Conservation (phyloP, 2,329 filamentous ascomycete genomes). For the Scedosporium aurantiacum region DNA sequence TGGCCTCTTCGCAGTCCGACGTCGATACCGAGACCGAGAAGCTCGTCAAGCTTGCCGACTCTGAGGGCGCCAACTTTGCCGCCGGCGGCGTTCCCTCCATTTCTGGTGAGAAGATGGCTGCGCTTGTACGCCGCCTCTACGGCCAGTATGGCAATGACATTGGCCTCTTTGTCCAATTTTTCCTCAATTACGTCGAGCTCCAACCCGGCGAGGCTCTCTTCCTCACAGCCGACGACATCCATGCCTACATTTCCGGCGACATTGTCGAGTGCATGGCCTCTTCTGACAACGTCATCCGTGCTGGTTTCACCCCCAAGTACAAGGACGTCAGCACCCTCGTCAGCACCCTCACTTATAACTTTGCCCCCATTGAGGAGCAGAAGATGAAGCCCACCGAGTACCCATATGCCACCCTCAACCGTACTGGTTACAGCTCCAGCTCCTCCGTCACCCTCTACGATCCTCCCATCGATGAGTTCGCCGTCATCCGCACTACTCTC, state of each 20-base stretch:
- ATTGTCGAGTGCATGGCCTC: slow-evolving; percentile 99
- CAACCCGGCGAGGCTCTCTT: slow-evolving; percentile 89
- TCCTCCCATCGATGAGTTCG: slow-evolving; percentile 93
- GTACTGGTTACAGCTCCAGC: slow-evolving; percentile 65
- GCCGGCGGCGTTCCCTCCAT: slow-evolving; percentile 59
- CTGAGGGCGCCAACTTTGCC: slow-evolving; percentile 63
- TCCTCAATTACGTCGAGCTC: slow-evolving; percentile 89
- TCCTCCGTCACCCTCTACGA: slow-evolving; percentile 73
- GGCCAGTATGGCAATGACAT: slow-evolving; percentile 81
- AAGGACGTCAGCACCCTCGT: slow-evolving; percentile 88
- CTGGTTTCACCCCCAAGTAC: slow-evolving; percentile 96
- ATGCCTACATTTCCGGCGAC: slow-evolving; percentile 86
- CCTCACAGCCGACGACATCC: slow-evolving; percentile 90
- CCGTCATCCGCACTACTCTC: slow-evolving; percentile 71
- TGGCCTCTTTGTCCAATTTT: slow-evolving; percentile 90
- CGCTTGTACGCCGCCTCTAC: slow-evolving; percentile 68
- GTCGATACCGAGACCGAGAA: slow-evolving; percentile 45
- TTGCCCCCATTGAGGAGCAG: slow-evolving; percentile 87
- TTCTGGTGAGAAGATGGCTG: slow-evolving; percentile 57
- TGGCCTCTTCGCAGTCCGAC: slow-evolving; percentile 61
- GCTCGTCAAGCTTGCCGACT: slow-evolving; percentile 60
- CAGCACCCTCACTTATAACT: slow-evolving; percentile 87
- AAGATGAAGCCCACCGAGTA: slow-evolving; percentile 85
- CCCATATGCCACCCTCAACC: slow-evolving; percentile 73
- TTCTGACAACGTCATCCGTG: slow-evolving; percentile 96